Base-by-base conservation (phyloP, 768 basidiomycete genomes). In the Tricholoma sp. region DNA sequence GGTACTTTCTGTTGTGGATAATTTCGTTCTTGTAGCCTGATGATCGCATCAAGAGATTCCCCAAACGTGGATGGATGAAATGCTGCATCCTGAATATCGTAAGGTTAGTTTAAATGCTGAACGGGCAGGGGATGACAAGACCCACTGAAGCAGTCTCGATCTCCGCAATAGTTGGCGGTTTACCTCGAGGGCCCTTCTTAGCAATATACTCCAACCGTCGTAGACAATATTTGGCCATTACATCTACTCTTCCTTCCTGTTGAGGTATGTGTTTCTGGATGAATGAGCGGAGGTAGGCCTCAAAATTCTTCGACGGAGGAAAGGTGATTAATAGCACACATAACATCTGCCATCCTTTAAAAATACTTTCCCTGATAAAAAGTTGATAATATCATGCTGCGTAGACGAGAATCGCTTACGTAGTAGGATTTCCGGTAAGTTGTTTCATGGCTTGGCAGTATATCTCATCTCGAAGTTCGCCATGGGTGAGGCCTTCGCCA, bases 21-120 rank as follows among this genome's bases (percentile, higher is more conserved):
- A 52, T 88, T 91, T 41, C 90, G 83, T 65, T 87, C 85, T 72
- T 97, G 94, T 9, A 94, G 75, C 46, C 88, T 79, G 72, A 90
- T 86, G 58, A 93, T 89, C 22, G 85, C 85, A 60, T 90, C 89
- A 11, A 98, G 77, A 0, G 91, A 86, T 74, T 95, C 93, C 12
- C 94, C 93, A 65, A 97, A 98, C 1, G 90, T 94, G 1, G 92
- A 94, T 0, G 94, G 93, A 61, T 94, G 90, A 74, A 97, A 98
- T 7, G 95, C 94, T 24, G 94, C 93, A 64, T 94, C 92, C 83
- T 91, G 64, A 12, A 21, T 10, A 52, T 50, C n/a, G 31, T 31
- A 7, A 18, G 29, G 7, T 31, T 7, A 53, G 29, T 9, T 56
- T 29, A 34, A n/a, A 55, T 65, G 32, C n/a, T 11, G 46, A 55